Evolutionary conservation across 192 early-diverging fungal species (phyloP), one percentile per base, ranked within the genome.

Genomic region (Backusella sp.): DNA sequence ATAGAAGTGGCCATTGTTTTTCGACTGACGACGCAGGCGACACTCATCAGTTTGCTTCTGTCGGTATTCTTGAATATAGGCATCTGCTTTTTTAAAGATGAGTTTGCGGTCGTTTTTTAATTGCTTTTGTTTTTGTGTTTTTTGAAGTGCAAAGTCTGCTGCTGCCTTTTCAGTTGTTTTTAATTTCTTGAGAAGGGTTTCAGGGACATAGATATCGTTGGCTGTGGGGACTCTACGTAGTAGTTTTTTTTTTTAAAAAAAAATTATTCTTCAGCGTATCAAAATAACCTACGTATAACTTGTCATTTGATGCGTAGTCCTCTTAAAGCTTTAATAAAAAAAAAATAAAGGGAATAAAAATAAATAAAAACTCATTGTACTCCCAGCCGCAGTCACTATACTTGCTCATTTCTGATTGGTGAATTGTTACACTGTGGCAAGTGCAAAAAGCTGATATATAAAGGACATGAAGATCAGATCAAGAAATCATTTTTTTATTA

Each of bases 41-140:
- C 97, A 88, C 87, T 97, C 94, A 66, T 96, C 90, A 56, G 89
- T 84, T 91, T 99, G 96, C 80, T 90, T 90, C 78, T 88, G 84
- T 79, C 89, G 89, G 92, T 98, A 98, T 92, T 99, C 97, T 86
- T 95, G 94, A 80, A 97, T 94, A 88, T 99, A 99, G 87, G 94
- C 89, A 89, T 99, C 97, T 72, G 98, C 98, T 76, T 96, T 95
- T 92, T 97, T 98, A 93, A 98, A 98, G 87, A 98, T 96, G 74
- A 95, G 94, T 84, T 94, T 89, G 83, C 96, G 95, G 87, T 93
- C 93, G 79, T 86, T 73, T 36, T 76, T 75, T 79, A 82, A 78
- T 84, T 88, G 86, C 82, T 86, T 86, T 76, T 81, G 82, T 66
- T 82, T 74, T 73, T 84, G 85, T 68, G 74, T 77, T 73, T 84